Percentiles rank a stretch among this genome's conserved stretches.
phyloP scores from a whole-genome alignment of 257 asterid genomes.

The Nicotiana tomentosiformis region DNA sequence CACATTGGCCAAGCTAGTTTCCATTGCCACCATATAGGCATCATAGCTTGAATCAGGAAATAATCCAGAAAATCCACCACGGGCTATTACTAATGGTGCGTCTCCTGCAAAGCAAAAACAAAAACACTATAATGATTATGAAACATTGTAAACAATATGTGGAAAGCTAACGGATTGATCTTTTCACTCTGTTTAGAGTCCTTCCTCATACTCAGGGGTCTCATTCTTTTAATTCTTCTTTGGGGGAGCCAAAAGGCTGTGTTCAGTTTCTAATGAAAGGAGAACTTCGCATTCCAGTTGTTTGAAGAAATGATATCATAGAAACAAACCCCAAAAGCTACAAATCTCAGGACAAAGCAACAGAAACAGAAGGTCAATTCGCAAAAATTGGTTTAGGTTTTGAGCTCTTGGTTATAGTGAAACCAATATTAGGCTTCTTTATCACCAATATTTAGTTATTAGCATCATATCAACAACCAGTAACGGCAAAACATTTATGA shows the following conservation, averaged over 20 bases:
- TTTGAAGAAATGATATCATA: not conserved
- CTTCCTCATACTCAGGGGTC: too few relatives aligned
- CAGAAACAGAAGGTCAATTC: not conserved
- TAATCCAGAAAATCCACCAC: conserved; percentile 82
- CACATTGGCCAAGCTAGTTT: conserved; percentile 30
- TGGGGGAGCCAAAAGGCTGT: not conserved
- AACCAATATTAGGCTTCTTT: not conserved
- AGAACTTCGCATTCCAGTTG: not conserved
- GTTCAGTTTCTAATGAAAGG: not conserved
- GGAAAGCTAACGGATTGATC: too few relatives aligned
- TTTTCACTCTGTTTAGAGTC: too few relatives aligned
- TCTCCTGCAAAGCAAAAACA: conserved; percentile 39
- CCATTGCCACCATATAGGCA: conserved; percentile 40
- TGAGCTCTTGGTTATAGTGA: not conserved
- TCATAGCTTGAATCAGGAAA: conserved; percentile 59
- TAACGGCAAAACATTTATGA: too few relatives aligned
- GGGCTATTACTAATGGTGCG: conserved; percentile 62
- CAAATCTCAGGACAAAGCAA: not conserved
- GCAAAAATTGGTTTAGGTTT: not conserved
- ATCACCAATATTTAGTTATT: not conserved
- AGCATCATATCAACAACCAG: not conserved
- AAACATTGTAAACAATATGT: not conserved
- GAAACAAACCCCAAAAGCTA: not conserved
- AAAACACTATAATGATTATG: not conserved
- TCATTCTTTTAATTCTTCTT: too few relatives aligned